Evolutionary conservation across 305 asterid species (phyloP), one percentile per base, ranked within the genome.

Genomic region (Fraxinus xanthoxyloides): DNA sequence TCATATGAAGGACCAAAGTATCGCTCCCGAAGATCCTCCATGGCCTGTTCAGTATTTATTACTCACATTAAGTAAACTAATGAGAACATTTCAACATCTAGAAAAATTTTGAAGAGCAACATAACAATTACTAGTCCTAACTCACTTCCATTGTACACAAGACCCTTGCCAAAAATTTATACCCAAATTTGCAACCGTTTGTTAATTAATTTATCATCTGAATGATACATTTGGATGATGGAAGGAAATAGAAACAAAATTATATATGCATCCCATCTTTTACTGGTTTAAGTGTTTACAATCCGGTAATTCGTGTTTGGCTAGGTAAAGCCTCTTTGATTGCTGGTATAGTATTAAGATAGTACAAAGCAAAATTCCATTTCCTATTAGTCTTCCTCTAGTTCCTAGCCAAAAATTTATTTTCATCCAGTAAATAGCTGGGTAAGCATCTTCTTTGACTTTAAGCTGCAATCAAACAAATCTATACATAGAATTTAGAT

Each of bases 1-100:
- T 93, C 98, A 83, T 34, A 91, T 36, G 90, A 81, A 72, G 92
- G 87, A 83, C 98, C 99, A 91, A 96, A 96, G 90, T 46, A 96
- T 31, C 97, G 90, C 83, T 96, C 99, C 35, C 93, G 90, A 78
- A 96, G 86, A 80, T 94, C 97, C 59, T 75, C 79, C 54, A 91
- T 77, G 77, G 82, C 97, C 99, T 95, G 90, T 80, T 21, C 54
- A 80, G 26, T 61, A 78, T 82, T 72, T 51, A 34, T 75, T n/a
- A 78, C 70, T 59, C 36, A 48, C 23, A 81, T 63, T 61, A 77
- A 30, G 76, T 9, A 76, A 73, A 76, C 76, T 72, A 31, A 4
- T 13, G 30, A 43, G 10, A 54, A 46, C 28, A 67, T 67, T 40
- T 46, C 80, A 63, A 79, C 72, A 79, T 61, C 46, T 38, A 46